A percentile compares a stretch with the other conserved stretches of the same genome.
phyloP scores from a whole-genome alignment of 768 basidiomycete species.

The Kwoniella heveanensis region DNA sequence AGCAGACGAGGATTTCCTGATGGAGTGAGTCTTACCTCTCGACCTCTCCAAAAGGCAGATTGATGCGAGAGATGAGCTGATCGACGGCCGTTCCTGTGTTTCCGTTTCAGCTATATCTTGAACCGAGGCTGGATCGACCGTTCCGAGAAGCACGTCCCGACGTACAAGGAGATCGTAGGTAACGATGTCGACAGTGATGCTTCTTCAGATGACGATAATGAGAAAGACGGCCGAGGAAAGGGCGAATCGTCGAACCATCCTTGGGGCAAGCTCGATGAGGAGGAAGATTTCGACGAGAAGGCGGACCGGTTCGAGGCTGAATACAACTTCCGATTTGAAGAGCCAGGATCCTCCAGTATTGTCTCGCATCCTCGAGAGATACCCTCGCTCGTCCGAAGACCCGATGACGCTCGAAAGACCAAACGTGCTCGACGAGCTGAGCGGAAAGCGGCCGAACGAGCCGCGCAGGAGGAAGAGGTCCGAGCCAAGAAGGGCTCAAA shows the following conservation, averaged over 20 bases:
- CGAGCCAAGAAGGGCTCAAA: constrained; percentile 72
- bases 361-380: constrained; percentile 73
- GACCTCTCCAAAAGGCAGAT: neutral
- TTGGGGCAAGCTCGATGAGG: constrained; percentile 60
- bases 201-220: constrained; percentile 21
- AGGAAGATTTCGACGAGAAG: constrained; percentile 77
- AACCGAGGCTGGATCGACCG: constrained; percentile 97
- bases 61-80: constrained; percentile 5
- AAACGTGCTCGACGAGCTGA: constrained; percentile 76
- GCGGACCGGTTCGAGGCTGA: constrained; percentile 91
- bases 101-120: constrained; percentile 75
- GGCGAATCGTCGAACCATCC: constrained; percentile 48
- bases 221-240: constrained; percentile 43
- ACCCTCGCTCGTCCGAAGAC: constrained; percentile 59
- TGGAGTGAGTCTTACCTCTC: constrained; percentile 67
- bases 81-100: constrained; percentile 7
- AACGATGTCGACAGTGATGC: constrained; percentile 5
- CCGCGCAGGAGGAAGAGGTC: constrained; percentile 66
- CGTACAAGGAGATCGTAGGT: constrained; percentile 75
- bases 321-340: constrained; percentile 98
- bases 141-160: constrained; percentile 71
- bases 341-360: constrained; percentile 75
- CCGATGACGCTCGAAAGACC: constrained; percentile 77
- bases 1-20: constrained; percentile 80
- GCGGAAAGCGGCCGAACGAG: constrained; percentile 62